Base-by-base conservation (phyloP, 2,329 filamentous ascomycete genomes). In the Hymenoscyphus scutula region DNA sequence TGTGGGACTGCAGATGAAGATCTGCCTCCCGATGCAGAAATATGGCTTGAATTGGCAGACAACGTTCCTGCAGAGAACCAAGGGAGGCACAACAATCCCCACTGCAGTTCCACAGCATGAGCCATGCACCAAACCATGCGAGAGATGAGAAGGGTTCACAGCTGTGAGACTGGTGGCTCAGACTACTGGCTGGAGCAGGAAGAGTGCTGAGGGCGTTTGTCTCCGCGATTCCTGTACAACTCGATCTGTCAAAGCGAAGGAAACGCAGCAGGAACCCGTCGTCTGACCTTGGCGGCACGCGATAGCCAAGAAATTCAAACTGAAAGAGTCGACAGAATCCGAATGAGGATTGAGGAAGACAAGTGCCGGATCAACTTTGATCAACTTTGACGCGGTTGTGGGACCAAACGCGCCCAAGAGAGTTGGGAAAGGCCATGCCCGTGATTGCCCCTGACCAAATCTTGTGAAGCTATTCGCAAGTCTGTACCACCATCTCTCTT, bases 381-480 rank as follows among this genome's bases (percentile, higher is more conserved):
- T 51, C 45, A 51, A 51, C 8, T 51, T 25, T 51, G n/a, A 25
- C 1, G 19, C 10, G 23, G 19, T 29, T n/a, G 37, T 57, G 32
- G 34, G 13, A 57, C 32, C 10, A 57, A 34, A 29, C 10, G 17
- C 23, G 19, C 6, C 30, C 8, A 25, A 34, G 37, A n/a, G 2
- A n/a, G 29, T 19, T 23, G 34, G 19, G 41, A 23, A 7, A 19
- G 32, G 45, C 23, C 19, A 57, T 41, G 45, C 55, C 17, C n/a
- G 55, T 51, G 45, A 51, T 51, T 57, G 32, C 55, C 55, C 32
- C 15, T 29, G 41, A 34, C 45, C 17, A 25, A 53, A 27, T 53
- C 57, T 27, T 37, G 41, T 34, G 57, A 59, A 53, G 57, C 57
- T 53, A 59, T 59, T 59, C 57, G 11, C 38, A 59, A 32, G n/a